Conservation (phyloP, 768 basidiomycete genomes). For the Rhizopogon vinicolor region DNA sequence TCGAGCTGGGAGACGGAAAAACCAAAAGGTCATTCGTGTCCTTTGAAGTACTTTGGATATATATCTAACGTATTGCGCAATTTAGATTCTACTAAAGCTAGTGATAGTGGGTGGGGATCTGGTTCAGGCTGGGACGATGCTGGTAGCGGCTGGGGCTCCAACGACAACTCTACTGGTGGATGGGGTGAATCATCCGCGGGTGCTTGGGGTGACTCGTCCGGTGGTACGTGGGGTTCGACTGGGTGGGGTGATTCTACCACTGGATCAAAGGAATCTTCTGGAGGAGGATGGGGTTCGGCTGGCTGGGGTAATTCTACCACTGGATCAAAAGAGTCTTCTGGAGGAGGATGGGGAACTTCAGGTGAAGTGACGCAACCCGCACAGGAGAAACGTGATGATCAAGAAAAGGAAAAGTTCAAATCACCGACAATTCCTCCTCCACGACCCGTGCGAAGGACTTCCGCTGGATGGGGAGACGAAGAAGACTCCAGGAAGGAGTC, state of each 20-base stretch:
- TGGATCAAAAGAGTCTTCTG: not conserved
- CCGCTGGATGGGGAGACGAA: slow-evolving; percentile 1
- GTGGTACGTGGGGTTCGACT: not conserved
- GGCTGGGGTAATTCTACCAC: not conserved
- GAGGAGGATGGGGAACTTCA: not conserved
- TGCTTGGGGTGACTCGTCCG: not conserved
- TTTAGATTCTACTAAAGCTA: not conserved
- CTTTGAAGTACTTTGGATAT: not conserved
- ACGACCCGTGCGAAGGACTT: slow-evolving; percentile 13
- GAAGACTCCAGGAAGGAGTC: slow-evolving; percentile 2
- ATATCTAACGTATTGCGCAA: not conserved
- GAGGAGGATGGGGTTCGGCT: too few relatives aligned
- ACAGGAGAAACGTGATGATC: not conserved
- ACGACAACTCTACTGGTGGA: not conserved
- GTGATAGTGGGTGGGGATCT: not conserved
- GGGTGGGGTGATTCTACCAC: not conserved
- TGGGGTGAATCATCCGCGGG: not conserved
- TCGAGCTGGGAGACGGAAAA: not conserved
- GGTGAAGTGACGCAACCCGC: not conserved
- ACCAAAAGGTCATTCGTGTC: not conserved
- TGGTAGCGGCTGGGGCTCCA: slow-evolving; percentile 5
- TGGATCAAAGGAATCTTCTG: not conserved
- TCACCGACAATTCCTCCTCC: slow-evolving; percentile 12
- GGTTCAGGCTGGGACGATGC: not conserved
- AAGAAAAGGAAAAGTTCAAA: slow-evolving; percentile 8